These are phyloP conservation scores for Saccharum officinarum DNA, from an alignment of 176 grass and related monocot species.

Conservation along the genomic window DNA sequence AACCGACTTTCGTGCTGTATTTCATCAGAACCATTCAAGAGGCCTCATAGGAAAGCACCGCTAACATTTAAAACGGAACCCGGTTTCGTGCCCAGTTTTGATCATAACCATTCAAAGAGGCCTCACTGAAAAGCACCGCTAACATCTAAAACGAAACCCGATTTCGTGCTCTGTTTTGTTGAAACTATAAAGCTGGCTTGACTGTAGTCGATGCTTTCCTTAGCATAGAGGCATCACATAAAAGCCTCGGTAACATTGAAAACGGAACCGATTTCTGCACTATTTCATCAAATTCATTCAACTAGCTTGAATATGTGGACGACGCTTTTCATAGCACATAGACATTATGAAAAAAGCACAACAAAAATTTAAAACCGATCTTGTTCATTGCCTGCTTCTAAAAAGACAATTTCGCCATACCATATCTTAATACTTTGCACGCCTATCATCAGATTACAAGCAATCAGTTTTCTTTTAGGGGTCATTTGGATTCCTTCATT, in stretches of 20 bases:
- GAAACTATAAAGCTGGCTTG: background rate
- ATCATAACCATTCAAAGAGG: no score
- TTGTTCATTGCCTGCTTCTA: background rate
- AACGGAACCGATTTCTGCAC: background rate
- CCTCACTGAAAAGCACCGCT: no score
- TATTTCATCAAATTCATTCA: background rate
- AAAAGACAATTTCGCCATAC: no score
- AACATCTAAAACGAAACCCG: no score
- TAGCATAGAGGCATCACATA: background rate
- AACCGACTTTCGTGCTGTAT: no score
- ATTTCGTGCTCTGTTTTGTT: background rate
- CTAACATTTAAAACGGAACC: background rate
- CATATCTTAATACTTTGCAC: background rate
- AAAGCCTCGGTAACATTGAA: background rate
- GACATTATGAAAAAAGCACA: no score
- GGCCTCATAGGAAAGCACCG: no score
- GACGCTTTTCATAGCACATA: background rate
- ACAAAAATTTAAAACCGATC: background rate
- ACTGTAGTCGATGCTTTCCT: background rate
- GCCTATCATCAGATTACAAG: no score
- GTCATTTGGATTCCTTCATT: no score
- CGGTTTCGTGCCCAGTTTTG: background rate
- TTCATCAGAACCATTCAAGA: no score
- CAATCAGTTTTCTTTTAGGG: no score
- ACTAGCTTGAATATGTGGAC: background rate